Base-by-base conservation (phyloP, 2,329 filamentous ascomycete species). In the Aulographum hederae region DNA sequence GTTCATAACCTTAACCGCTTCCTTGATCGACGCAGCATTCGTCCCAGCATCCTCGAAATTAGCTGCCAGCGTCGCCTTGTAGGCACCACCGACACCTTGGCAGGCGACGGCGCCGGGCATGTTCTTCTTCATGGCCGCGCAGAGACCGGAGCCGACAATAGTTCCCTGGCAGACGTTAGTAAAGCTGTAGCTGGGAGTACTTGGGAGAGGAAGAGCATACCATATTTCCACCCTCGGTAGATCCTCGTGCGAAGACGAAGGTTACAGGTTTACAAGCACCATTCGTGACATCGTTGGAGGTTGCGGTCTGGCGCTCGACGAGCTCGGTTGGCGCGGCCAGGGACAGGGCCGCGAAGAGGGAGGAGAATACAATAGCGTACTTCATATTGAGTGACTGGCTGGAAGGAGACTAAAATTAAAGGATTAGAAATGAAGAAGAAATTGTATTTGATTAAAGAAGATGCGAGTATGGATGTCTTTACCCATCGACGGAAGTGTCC, bases 241-340 rank as follows among this genome's bases (percentile, higher is more conserved):
- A 56, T 1, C 52, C 56, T 14, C 56, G 52, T 2, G 56, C 55
- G 29, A 49, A 58, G 32, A 58, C 50, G 26, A 58, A 52, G 19
- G 52, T 53, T 2, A 54, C 45, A 15, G 44, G 40, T 38, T 46
- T 50, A 36, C 56, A 58, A 4, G 42, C 39, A 2, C 52, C 50
- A 2, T 45, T 37, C 18, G 47, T 37, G 27, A 58, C 46, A 12
- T 59, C 56, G 30, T 58, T 54, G 13, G 44, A 43, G 18, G 39
- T 48, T 14, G 14, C 31, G 4, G 18, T 13, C 13, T 25, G 21
- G 10, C 21, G 10, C 21, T 13, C 13, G 10, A 10, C 21, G 21
- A 25, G 21, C 10, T 25, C 13, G 10, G 21, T 10, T 25, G 21
- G 21, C 10, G 13, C 21, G 13, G 21, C 21, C 13, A 25, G 10